phyloP scores from a whole-genome alignment of 225 moss, liverwort and hornwort species.

The Polytrichum commune region DNA sequence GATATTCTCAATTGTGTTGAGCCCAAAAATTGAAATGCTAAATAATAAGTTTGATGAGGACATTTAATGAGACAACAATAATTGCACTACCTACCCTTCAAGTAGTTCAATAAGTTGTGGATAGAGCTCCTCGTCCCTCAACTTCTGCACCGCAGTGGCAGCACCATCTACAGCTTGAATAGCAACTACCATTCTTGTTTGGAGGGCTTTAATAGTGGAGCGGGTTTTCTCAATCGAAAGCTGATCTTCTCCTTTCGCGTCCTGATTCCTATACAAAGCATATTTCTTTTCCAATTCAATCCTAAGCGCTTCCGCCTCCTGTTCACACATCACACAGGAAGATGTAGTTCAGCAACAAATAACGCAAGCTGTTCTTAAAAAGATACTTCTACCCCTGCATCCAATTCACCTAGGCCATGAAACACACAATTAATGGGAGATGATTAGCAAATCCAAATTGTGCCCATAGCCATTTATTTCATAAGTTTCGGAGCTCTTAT shows the following conservation, averaged over 20 bases:
- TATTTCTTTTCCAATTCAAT: constrained; percentile 69
- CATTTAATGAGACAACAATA: not conserved
- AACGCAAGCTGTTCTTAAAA: no score
- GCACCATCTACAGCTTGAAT: constrained; percentile 80
- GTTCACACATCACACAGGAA: constrained; percentile 4
- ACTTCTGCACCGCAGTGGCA: constrained; percentile 56
- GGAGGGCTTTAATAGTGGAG: constrained; percentile 57
- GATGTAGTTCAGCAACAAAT: no score
- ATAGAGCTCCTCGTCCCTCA: constrained; percentile 71
- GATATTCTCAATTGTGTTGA: no score
- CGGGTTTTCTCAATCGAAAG: constrained; percentile 70
- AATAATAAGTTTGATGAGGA: not conserved
- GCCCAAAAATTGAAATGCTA: no score
- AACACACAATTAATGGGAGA: no score
- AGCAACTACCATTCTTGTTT: constrained; percentile 73
- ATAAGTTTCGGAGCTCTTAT: no score
- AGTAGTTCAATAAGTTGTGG: constrained; percentile 73
- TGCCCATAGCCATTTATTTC: no score
- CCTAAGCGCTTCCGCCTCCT: constrained; percentile 74
- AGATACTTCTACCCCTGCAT: no score
- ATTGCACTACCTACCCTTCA: constrained; percentile 50
- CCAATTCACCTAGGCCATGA: no score
- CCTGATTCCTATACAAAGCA: constrained; percentile 60
- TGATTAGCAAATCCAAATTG: no score
- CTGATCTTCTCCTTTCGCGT: constrained; percentile 74